These are phyloP conservation scores for Apophysomyces ossiformis DNA, from an alignment of 371 early-diverging fungal species.

Conservation along the genomic window DNA sequence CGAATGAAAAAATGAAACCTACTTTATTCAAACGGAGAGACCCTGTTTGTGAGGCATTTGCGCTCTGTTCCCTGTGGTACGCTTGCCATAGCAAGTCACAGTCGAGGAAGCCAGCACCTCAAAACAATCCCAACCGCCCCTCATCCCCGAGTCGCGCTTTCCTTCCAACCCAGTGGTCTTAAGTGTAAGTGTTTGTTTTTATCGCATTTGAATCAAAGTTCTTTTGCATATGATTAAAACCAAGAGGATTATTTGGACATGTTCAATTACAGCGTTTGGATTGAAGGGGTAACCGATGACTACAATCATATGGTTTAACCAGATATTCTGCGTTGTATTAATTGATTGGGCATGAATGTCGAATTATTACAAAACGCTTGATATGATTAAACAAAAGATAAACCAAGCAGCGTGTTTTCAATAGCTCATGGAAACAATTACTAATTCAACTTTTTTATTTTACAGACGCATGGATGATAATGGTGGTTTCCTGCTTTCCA, in stretches of 20 bases:
- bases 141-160: no score
- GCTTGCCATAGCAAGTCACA: no score
- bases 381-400: constrained; percentile 2
- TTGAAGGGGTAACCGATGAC: constrained; percentile 7
- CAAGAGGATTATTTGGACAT: not conserved
- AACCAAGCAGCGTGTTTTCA: not conserved
- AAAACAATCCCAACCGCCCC: no score
- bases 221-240: not conserved
- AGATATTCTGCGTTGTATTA: not conserved
- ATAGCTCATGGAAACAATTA: not conserved
- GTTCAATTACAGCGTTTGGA: not conserved
- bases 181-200: no score
- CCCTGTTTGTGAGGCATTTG: no score
- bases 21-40: no score
- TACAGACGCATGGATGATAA: not conserved
- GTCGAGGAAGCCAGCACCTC: no score
- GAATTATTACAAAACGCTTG: constrained; percentile 11
- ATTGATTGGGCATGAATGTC: not conserved
- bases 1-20: no score
- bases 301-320: constrained; percentile 1
- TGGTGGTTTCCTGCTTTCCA: not conserved
- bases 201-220: not conserved
- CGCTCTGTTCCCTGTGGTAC: no score
- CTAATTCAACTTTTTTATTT: not conserved
- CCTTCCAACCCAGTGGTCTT: no score